Evolutionary conservation across 176 grass and related monocot species (phyloP).

Genomic region (Neostapfia colusana): DNA sequence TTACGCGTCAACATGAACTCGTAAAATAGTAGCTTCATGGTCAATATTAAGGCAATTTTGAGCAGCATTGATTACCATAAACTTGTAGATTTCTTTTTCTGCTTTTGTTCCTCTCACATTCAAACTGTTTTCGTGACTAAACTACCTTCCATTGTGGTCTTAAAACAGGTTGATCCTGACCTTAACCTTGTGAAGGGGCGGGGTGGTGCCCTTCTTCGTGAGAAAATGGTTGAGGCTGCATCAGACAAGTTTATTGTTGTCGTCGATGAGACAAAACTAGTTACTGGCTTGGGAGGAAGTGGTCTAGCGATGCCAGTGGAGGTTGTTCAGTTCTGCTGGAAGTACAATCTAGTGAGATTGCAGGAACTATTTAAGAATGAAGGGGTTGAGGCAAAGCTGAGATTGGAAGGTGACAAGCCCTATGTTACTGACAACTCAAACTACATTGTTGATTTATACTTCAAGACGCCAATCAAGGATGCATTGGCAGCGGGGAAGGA

Average conservation of each 20-base stretch:
- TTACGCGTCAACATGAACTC: background rate
- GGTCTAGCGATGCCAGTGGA: constrained; percentile 96
- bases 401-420: constrained; percentile 63
- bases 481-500: constrained; percentile 66
- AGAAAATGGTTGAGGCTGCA: constrained; percentile 95
- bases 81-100: background rate
- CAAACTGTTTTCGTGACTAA: constrained; percentile 12
- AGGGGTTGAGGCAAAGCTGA: constrained; percentile 76
- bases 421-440: constrained; percentile 91
- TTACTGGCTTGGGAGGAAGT: constrained; percentile 86
- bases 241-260: constrained; percentile 87
- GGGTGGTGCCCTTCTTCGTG: constrained; percentile 91
- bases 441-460: constrained; percentile 89
- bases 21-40: background rate
- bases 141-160: background rate
- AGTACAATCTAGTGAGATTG: constrained; percentile 76
- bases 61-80: background rate
- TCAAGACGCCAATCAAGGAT: constrained; percentile 89
- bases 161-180: constrained; percentile 84
- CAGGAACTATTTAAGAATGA: constrained; percentile 79
- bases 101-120: background rate
- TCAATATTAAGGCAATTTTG: background rate
- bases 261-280: constrained; percentile 86
- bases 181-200: constrained; percentile 96
- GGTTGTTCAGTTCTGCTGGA: constrained; percentile 99